phyloP scores from a whole-genome alignment of 2,329 filamentous ascomycete genomes.

The Trichoderma sp. region DNA sequence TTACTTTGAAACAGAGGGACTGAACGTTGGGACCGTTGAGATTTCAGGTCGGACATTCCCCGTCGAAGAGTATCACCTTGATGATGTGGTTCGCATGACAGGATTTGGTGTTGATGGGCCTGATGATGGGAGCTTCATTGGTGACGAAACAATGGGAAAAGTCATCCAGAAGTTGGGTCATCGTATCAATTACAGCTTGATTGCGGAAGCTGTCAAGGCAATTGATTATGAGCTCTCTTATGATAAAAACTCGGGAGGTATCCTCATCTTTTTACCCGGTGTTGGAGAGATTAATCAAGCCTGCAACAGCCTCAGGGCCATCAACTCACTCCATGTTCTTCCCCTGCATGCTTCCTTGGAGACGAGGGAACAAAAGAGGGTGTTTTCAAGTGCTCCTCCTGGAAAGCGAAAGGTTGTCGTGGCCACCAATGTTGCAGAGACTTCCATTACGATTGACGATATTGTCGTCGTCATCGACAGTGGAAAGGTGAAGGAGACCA shows the following conservation, averaged over 20 bases:
- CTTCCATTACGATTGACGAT: slow-evolving; percentile 97
- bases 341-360: slow-evolving; percentile 91
- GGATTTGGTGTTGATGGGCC: slow-evolving; percentile 64
- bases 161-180: slow-evolving; percentile 74
- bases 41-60: slow-evolving; percentile 89
- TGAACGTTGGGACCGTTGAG: slow-evolving; percentile 77
- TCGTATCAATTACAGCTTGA: slow-evolving; percentile 88
- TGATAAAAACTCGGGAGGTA: slow-evolving; percentile 72
- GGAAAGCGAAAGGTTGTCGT: slow-evolving; percentile 92
- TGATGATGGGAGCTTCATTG: slow-evolving; percentile 47
- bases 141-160: slow-evolving; percentile 66
- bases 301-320: slow-evolving; percentile 67
- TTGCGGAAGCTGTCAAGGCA: slow-evolving; percentile 75
- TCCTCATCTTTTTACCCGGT: slow-evolving; percentile 94
- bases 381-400: slow-evolving; percentile 75
- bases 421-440: slow-evolving; percentile 96
- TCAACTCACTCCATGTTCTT: slow-evolving; percentile 71
- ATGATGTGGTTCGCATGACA: slow-evolving; percentile 82
- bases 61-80: slow-evolving; percentile 86
- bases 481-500: slow-evolving; percentile 94
- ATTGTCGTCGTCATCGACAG: slow-evolving; percentile 95
- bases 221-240: slow-evolving; percentile 77
- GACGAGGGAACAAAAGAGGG: slow-evolving; percentile 82
- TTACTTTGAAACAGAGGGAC: slow-evolving; percentile 74
- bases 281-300: slow-evolving; percentile 88